Evolutionary conservation across 176 grass and related monocot species (phyloP).

Genomic region (Miscanthus lutarioriparius): DNA sequence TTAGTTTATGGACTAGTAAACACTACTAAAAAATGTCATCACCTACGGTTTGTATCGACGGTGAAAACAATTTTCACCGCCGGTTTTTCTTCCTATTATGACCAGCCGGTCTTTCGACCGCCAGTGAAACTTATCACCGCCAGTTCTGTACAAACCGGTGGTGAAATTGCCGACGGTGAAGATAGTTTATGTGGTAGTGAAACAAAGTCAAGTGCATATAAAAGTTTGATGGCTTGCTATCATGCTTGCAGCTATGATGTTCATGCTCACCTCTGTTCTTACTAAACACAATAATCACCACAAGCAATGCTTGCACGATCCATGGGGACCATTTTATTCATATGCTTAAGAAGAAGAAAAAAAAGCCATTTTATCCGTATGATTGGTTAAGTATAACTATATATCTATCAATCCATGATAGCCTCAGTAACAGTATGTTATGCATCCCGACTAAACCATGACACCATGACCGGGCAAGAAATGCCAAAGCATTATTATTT

Average conservation of each 20-base stretch:
- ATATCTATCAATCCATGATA: not conserved
- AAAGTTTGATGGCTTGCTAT: not conserved
- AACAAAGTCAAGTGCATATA: too few relatives aligned
- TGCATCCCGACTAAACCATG: not conserved
- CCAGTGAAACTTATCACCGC: too few relatives aligned
- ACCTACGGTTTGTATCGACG: too few relatives aligned
- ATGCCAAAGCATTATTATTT: constrained; percentile 20
- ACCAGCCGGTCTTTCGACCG: too few relatives aligned
- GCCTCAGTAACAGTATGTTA: not conserved
- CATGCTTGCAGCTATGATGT: not conserved
- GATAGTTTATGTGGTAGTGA: too few relatives aligned
- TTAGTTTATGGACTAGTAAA: too few relatives aligned
- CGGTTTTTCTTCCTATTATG: too few relatives aligned
- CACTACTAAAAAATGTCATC: too few relatives aligned
- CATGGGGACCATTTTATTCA: not conserved
- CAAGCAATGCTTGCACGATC: not conserved
- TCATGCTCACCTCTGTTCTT: not conserved
- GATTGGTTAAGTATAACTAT: not conserved
- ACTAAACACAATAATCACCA: not conserved
- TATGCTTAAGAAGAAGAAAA: not conserved
- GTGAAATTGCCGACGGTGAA: too few relatives aligned
- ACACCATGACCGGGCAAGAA: constrained; percentile 17
- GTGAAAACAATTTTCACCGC: too few relatives aligned
- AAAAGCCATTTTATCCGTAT: not conserved
- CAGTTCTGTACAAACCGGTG: too few relatives aligned